These are phyloP conservation scores for Dalbergia cultrata DNA, from an alignment of 306 rosid genomes.

Conservation along the genomic window DNA sequence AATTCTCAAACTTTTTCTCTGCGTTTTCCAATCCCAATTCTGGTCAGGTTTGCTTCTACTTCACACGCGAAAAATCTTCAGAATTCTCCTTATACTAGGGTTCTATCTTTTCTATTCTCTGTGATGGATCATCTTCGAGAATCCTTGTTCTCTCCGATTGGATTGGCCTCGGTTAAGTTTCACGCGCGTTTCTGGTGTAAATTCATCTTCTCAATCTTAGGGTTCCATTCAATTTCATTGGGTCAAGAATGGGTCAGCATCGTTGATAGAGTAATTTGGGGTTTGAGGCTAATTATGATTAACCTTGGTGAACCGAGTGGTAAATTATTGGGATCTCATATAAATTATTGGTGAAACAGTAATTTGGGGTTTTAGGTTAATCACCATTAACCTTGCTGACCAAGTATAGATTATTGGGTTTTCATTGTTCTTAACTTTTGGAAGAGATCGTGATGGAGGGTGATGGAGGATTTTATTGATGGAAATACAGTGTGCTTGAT, in stretches of 20 bases:
- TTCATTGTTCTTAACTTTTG: background rate
- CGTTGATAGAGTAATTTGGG: background rate
- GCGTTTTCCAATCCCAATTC: background rate
- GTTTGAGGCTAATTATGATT: background rate
- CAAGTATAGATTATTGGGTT: background rate
- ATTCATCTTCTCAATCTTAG: background rate
- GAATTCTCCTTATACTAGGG: background rate
- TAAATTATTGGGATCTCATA: too few species aligned
- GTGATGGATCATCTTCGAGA: slow-evolving; percentile 11
- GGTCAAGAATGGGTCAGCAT: too few species aligned
- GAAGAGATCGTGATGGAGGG: background rate
- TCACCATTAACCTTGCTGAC: background rate
- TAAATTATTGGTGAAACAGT: background rate
- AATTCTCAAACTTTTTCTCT: too few species aligned
- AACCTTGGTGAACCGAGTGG: background rate
- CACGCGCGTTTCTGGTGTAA: background rate
- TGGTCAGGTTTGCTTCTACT: background rate
- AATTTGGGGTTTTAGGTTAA: background rate
- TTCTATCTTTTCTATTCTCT: background rate
- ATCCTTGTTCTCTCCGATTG: background rate
- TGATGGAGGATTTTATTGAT: background rate
- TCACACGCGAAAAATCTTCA: background rate
- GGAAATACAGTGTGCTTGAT: background rate
- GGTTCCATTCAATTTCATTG: background rate
- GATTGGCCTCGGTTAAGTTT: background rate